Evolutionary conservation across 495 filamentous ascomycete genomes (phyloP).

Genomic region (Margaritispora aquatica): DNA sequence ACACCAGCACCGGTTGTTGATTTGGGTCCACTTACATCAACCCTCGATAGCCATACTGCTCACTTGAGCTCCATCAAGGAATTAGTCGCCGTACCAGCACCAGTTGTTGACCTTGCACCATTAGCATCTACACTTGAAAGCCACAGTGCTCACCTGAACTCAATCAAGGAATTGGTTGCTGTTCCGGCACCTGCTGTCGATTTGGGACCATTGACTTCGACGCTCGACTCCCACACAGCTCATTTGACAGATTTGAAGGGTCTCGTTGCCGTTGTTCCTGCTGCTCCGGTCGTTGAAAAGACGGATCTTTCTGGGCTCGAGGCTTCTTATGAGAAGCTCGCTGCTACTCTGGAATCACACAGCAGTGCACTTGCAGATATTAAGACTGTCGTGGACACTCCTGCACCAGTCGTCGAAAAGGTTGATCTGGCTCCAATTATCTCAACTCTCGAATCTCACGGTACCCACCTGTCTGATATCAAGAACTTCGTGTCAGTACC

Average conservation of each 20-base stretch:
- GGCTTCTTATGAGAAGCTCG: constrained; percentile 9
- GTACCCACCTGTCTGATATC: constrained; percentile 4
- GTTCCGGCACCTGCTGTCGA: not conserved
- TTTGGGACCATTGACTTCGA: not conserved
- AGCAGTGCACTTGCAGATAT: constrained; percentile 11
- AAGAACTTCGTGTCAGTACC: constrained; percentile 5
- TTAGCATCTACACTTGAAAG: not conserved
- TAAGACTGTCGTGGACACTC: constrained; percentile 8
- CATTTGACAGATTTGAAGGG: not conserved
- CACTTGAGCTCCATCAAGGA: not conserved
- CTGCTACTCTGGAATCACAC: constrained; percentile 9
- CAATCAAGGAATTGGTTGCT: too few relatives aligned
- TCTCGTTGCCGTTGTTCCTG: not conserved
- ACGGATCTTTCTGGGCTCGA: constrained; percentile 14
- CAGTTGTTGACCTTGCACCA: not conserved
- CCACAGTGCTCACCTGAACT: too few relatives aligned
- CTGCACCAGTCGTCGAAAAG: constrained; percentile 6
- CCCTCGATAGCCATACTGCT: not conserved
- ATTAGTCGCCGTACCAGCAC: not conserved
- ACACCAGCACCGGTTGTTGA: not conserved
- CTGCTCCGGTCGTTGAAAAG: constrained; percentile 7
- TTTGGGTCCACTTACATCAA: not conserved
- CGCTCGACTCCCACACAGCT: not conserved
- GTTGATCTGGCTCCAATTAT: constrained; percentile 10
- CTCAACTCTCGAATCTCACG: constrained; percentile 6